phyloP scores from a whole-genome alignment of 2,329 filamentous ascomycete species.

The Nemania diffusa region DNA sequence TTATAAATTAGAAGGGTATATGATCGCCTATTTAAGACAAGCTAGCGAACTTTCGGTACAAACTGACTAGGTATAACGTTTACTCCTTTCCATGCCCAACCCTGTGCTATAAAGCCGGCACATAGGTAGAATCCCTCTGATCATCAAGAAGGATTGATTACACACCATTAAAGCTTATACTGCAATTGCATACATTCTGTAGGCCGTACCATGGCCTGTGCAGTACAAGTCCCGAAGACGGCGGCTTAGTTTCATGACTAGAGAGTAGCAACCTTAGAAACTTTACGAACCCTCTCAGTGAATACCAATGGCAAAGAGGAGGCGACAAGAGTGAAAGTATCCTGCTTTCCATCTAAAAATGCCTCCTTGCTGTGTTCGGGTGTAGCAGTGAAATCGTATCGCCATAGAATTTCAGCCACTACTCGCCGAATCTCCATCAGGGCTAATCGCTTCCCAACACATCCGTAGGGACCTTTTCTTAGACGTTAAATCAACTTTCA shows the following conservation, averaged over 20 bases:
- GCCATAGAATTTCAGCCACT: conserved; percentile 4
- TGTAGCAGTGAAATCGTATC: conserved; percentile 4
- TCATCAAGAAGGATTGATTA: no score
- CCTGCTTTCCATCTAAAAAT: conserved; percentile 15
- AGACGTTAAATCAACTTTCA: neutral
- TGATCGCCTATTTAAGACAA: no score
- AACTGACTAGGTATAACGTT: no score
- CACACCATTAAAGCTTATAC: no score
- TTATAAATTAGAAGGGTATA: no score
- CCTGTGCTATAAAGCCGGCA: no score
- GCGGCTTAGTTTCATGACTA: neutral
- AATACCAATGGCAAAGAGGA: conserved; percentile 12
- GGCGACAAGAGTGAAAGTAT: conserved; percentile 15
- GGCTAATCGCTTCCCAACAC: conserved; percentile 42
- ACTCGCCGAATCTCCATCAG: conserved; percentile 30
- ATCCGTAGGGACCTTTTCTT: conserved; percentile 33
- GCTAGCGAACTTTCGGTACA: no score
- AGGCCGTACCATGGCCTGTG: no score
- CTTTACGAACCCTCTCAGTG: neutral
- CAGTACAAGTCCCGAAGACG: neutral
- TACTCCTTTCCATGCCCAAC: no score
- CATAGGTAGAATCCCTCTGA: no score
- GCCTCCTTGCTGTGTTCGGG: conserved; percentile 1
- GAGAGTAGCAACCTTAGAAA: neutral
- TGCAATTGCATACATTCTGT: no score